Evolutionary conservation across 441 rosid species (phyloP).

Genomic region (Capsella rubella): DNA sequence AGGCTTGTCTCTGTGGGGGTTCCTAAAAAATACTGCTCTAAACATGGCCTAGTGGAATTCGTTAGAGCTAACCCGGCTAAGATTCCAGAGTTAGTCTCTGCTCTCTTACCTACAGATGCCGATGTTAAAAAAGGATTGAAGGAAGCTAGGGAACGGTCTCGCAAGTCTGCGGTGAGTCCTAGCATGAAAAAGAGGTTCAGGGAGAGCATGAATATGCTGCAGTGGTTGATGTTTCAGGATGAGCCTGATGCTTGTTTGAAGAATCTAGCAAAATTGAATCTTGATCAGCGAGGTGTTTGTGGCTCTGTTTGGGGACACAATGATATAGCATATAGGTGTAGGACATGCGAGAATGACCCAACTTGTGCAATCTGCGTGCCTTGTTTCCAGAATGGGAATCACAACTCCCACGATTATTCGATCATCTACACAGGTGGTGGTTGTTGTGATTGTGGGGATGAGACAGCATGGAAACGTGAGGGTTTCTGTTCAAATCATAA

Average conservation of each 20-base stretch:
- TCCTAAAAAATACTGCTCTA: slow-evolving; percentile 58
- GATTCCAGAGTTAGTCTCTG: slow-evolving; percentile 61
- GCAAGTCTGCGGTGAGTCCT: slow-evolving; percentile 42
- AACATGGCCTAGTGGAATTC: slow-evolving; percentile 63
- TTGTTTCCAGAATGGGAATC: slow-evolving; percentile 90
- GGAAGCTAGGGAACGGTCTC: slow-evolving; percentile 49
- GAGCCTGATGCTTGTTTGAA: slow-evolving; percentile 65
- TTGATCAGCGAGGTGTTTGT: slow-evolving; percentile 87
- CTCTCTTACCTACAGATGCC: slow-evolving; percentile 73
- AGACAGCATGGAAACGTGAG: slow-evolving; percentile 93
- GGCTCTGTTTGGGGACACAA: slow-evolving; percentile 95
- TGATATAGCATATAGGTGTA: slow-evolving; percentile 92
- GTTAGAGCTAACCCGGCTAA: slow-evolving; percentile 49
- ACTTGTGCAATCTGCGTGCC: slow-evolving; percentile 98
- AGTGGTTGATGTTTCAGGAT: slow-evolving; percentile 89
- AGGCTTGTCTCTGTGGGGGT: slow-evolving; percentile 75
- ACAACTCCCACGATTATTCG: slow-evolving; percentile 82
- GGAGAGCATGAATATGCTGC: slow-evolving; percentile 78
- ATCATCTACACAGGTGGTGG: slow-evolving; percentile 88
- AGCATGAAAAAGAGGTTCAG: slow-evolving; percentile 55
- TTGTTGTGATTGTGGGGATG: slow-evolving; percentile 99
- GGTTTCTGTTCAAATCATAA: slow-evolving; percentile 95
- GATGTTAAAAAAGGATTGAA: slow-evolving; percentile 59
- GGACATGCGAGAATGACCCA: slow-evolving; percentile 88
- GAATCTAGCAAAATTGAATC: slow-evolving; percentile 56